A percentile compares a stretch with the other conserved stretches of the same genome.
Evolutionary conservation across 78 protist species (phyloP).

Genomic region (Bigelowiella natans): DNA sequence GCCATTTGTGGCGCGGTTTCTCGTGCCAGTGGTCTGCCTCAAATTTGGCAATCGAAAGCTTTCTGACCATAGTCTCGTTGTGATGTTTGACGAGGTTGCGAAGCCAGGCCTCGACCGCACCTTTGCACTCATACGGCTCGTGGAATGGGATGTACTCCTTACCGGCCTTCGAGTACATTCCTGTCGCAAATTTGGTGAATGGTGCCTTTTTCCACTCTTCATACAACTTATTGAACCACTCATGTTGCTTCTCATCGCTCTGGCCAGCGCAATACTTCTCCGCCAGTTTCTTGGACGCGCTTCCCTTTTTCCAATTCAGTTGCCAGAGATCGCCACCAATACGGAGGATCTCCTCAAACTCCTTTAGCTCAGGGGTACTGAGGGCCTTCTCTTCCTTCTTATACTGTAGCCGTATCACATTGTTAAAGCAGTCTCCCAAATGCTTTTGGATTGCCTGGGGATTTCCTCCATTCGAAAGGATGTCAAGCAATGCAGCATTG

Average conservation of each 20-base stretch:
- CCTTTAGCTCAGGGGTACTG: background rate
- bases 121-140: constrained; percentile 25
- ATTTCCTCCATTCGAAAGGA: constrained; percentile 63
- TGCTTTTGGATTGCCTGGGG: constrained; percentile 62
- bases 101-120: constrained; percentile 66
- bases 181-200: constrained; percentile 1
- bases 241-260: background rate
- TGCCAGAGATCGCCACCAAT: background rate
- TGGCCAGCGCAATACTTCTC: background rate
- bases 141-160: constrained; percentile 37
- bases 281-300: background rate
- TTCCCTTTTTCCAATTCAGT: background rate
- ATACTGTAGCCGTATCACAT: background rate
- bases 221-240: background rate
- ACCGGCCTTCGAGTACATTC: constrained; percentile 39
- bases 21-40: constrained; percentile 46
- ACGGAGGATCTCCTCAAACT: background rate
- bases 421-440: constrained; percentile 56
- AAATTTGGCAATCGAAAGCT: constrained; percentile 5
- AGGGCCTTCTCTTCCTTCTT: background rate
- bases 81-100: constrained; percentile 17
- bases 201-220: background rate
- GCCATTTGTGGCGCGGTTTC: constrained; percentile 48
- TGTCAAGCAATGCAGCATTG: constrained; percentile 60
- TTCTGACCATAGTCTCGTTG: background rate